Evolutionary conservation across 139 green algal genomes (phyloP), one percentile per base, ranked within the genome.

Genomic region (Dunaliella primolecta): DNA sequence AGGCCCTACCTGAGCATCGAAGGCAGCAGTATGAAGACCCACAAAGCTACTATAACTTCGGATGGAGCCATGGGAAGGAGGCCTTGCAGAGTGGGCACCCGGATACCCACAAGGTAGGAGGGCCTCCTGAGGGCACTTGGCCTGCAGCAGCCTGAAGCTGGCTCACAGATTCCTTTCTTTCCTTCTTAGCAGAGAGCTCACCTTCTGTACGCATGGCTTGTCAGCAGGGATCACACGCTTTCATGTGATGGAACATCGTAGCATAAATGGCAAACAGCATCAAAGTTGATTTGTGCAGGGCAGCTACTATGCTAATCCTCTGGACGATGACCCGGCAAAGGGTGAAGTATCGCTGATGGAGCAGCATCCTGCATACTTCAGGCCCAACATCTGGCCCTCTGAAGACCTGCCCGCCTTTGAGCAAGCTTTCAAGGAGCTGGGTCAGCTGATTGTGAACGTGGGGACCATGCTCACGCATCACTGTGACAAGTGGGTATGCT

Each of bases 231-330:
- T n/a, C n/a, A n/a, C n/a, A n/a, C n/a, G n/a, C n/a, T n/a, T n/a
- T n/a, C n/a, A n/a, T n/a, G n/a, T n/a, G n/a, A n/a, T n/a, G n/a
- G n/a, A n/a, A n/a, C n/a, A n/a, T n/a, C n/a, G n/a, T n/a, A n/a
- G n/a, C n/a, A n/a, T n/a, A n/a, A n/a, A n/a, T n/a, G n/a, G n/a
- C n/a, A n/a, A n/a, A n/a, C n/a, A n/a, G n/a, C n/a, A n/a, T n/a
- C n/a, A n/a, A n/a, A n/a, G n/a, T n/a, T n/a, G n/a, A n/a, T n/a
- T n/a, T n/a, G n/a, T n/a, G n/a, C 94, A 95, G 84, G 90, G 90
- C 75, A 89, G 78, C 37, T 96, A 85, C 81, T 96, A 97, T 36
- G 93, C 91, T 76, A 97, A 96, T 86, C 93, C 93, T 1, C 23
- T 87, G 0, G 34, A 71, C 0, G 87, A 88, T 80, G 75, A 85